Evolutionary conservation across 2,329 filamentous ascomycete species (phyloP), one percentile per base, ranked within the genome.

Genomic region (Hymenoscyphus repandus): DNA sequence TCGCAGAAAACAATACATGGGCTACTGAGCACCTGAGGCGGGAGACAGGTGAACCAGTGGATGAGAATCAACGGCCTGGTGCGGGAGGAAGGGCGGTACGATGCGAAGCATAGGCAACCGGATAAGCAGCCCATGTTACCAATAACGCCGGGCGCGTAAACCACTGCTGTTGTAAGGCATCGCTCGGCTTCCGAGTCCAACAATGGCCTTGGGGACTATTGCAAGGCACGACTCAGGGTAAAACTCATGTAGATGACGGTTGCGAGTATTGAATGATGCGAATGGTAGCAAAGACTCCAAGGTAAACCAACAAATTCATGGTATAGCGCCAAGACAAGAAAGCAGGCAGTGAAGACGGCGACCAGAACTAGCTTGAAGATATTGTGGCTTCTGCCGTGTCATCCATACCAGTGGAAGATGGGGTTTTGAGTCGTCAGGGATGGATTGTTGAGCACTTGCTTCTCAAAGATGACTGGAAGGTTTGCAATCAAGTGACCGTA

Each of bases 401-500:
- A 22, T 22, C 12, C 11, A 13, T n/a, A 17, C 15, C 34, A 13
- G 10, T 13, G 18, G 11, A 31, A 27, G 44, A 41, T 27, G 32
- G 37, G 42, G 39, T 30, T 54, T 51, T 56, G 56, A 49, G 51
- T 54, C 52, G 41, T 49, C 48, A 50, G 34, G 45, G 42, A 51
- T 51, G 52, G 53, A 58, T 13, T 13, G 31, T 5, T 10, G 41
- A 18, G n/a, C 56, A 58, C 49, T 50, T 30, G 55, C 54, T 39
- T 50, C 51, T 62, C 58, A 51, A 62, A 56, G 41, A 47, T 62
- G 20, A 66, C 57, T 66, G 61, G 57, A 61, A 48, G 36, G 37
- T 49, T 33, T 30, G 13, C 56, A 58, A 76, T 83, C 79, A 82
- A 82, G 78, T 83, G 79, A 82, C 71, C 69, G 69, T 67, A 73